Base-by-base conservation (phyloP, 805 yeast species). In the Yarrowia sp. region DNA sequence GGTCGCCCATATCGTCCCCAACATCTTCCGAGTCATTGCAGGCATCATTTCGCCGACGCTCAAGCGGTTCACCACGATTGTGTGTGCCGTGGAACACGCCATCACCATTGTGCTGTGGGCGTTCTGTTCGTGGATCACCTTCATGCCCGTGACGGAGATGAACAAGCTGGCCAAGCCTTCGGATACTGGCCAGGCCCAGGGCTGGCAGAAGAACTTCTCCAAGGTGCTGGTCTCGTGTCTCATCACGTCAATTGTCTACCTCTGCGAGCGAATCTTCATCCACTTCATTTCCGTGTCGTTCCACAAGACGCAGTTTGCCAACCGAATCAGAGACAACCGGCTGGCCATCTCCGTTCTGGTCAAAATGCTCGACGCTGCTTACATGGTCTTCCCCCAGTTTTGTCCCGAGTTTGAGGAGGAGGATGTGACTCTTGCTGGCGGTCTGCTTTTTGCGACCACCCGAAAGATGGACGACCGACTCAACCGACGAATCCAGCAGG, bases 241-340 rank as follows among this genome's bases (percentile, higher is more conserved):
- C 14, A 75, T 80, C 19, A 73, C 79, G 3, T 76, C 82, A 1
- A 70, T 79, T 41, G 75, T 80, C 40, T 79, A 72, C 70, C 70
- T 78, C 22, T 74, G 75, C 14, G 83, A 80, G 72, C 76, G 79
- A 69, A 70, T 79, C 35, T 70, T 78, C 64, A 74, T 80, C 53
- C 81, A 80, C 56, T 68, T 77, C 69, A 73, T 80, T 63, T 78
- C 82, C 5, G 79, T 81, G 16, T 77, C 76, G 52, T 80, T 77
- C 76, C 82, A 80, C 72, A 71, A 74, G 55, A 78, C 79, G 9
- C 76, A 81, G 42, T 78, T 80, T 73, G 77, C 82, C 2, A 53
- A 70, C 50, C 75, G 82, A 11, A 80, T 80, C 69, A 74, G 75
- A 67, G 74, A 69, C 53, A 77, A 80, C 73, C 81, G 80, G 71